Evolutionary conservation across 2,329 filamentous ascomycete species (phyloP).

Genomic region (Epichloe gansuensis): DNA sequence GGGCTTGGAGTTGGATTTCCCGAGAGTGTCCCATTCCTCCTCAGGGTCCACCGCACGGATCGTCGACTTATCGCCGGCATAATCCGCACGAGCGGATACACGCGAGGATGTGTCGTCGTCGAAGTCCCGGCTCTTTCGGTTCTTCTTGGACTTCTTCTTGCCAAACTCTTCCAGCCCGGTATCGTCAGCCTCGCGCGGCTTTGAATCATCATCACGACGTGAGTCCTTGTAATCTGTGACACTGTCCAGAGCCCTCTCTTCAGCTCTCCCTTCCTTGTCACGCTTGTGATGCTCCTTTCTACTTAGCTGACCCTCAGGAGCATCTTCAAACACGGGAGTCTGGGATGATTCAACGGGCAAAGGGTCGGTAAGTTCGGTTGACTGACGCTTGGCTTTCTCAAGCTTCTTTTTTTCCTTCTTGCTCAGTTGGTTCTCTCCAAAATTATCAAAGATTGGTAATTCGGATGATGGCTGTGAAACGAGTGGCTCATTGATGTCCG

Average conservation of each 20-base stretch:
- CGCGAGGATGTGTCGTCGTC: constrained; percentile 15
- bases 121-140: constrained; percentile 17
- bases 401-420: constrained; percentile 39
- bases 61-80: constrained; percentile 16
- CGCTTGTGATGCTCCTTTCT: constrained; percentile 29
- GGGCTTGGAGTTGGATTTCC: constrained; percentile 21
- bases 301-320: constrained; percentile 15
- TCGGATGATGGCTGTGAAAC: neutral
- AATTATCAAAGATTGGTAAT: constrained; percentile 10
- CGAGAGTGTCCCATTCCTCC: constrained; percentile 25
- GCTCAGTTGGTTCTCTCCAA: constrained; percentile 21
- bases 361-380: constrained; percentile 6
- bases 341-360: constrained; percentile 2
- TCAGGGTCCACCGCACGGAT: constrained; percentile 9
- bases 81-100: constrained; percentile 19
- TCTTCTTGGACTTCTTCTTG: constrained; percentile 16
- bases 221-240: constrained; percentile 15
- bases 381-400: constrained; percentile 21
- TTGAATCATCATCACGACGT: constrained; percentile 8
- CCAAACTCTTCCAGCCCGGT: constrained; percentile 15
- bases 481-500: constrained; percentile 7
- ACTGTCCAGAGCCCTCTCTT: constrained; percentile 13
- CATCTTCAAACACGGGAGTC: constrained; percentile 12
- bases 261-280: constrained; percentile 22
- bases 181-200: constrained; percentile 12